phyloP scores from a whole-genome alignment of 805 yeast genomes.

The Yarrowia sp. region DNA sequence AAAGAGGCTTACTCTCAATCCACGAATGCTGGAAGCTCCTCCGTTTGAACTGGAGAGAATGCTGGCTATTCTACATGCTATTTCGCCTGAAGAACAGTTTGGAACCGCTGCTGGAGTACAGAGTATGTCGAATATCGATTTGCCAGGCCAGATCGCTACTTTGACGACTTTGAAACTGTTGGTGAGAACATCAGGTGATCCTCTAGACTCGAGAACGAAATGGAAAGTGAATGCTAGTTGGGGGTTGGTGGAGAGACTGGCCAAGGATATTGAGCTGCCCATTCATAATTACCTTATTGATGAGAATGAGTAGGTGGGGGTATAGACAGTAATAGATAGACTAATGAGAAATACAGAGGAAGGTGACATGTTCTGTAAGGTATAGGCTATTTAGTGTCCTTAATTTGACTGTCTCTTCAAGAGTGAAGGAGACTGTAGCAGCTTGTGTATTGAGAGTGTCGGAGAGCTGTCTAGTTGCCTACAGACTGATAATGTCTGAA shows the following conservation, averaged over 20 bases:
- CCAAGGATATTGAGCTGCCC: slow-evolving; percentile 64
- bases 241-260: slow-evolving; percentile 58
- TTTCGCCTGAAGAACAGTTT: slow-evolving; percentile 48
- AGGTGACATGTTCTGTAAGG: too few species aligned
- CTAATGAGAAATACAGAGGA: background rate
- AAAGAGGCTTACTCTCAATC: slow-evolving; percentile 51
- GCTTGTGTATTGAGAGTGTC: too few species aligned
- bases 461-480: too few species aligned
- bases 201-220: slow-evolving; percentile 62
- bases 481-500: too few species aligned
- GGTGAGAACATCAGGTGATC: slow-evolving; percentile 48
- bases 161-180: slow-evolving; percentile 54
- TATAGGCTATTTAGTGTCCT: too few species aligned
- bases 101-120: slow-evolving; percentile 39
- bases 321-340: background rate
- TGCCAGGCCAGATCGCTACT: slow-evolving; percentile 56
- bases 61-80: slow-evolving; percentile 73
- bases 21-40: slow-evolving; percentile 66
- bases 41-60: slow-evolving; percentile 75
- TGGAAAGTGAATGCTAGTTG: slow-evolving; percentile 80
- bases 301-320: background rate
- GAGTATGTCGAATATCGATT: slow-evolving; percentile 40
- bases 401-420: too few species aligned
- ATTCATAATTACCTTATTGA: slow-evolving; percentile 59
- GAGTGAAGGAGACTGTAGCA: too few species aligned